Evolutionary conservation across 225 moss, liverwort and hornwort species (phyloP), one percentile per base, ranked within the genome.

Genomic region (Polytrichum formosum): DNA sequence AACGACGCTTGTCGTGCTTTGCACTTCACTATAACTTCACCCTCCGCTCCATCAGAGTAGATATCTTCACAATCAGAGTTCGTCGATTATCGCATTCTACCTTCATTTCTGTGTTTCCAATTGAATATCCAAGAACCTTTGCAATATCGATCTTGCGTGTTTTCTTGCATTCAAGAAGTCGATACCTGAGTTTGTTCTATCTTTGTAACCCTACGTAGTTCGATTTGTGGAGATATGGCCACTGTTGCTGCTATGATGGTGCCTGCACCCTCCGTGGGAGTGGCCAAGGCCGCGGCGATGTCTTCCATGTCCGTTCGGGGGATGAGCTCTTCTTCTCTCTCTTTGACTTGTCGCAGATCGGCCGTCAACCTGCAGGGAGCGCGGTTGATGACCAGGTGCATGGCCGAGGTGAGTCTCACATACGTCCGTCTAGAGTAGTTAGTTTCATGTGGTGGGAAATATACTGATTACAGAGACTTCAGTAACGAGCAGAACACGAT

Each of bases 301-400:
- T 56, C 76, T 30, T 31, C 61, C 16, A 67, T 64, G 19, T 81
- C 74, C 27, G 53, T 54, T 53, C 62, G 73, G 30, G 64, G 30
- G 20, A 71, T 70, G 58, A 71, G 6, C 53, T 55, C 19, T 21
- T 56, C 30, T 2, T 35, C 19, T 70, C 61, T 66, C 23, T 55
- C 70, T 31, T 46, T 54, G 67, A 53, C 56, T 18, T 73, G 30
- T 20, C 6, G 69, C 21, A 46, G 13, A 46, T 46, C 46, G 17
- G 37, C 59, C 18, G 65, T 61, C 35, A 10, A 70, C 54, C 59
- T 65, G 58, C 54, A 54, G 71, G 60, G 54, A 1, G 7, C 64
- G 56, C 54, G 71, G 22, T 53, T 27, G 33, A 67, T 53, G 64
- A 77, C 74, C 31, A 71, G 71, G 64, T 74, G 77, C 67, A 72